Conservation (phyloP, 352 stramenopile species). For the Aphanomyces euteiches region DNA sequence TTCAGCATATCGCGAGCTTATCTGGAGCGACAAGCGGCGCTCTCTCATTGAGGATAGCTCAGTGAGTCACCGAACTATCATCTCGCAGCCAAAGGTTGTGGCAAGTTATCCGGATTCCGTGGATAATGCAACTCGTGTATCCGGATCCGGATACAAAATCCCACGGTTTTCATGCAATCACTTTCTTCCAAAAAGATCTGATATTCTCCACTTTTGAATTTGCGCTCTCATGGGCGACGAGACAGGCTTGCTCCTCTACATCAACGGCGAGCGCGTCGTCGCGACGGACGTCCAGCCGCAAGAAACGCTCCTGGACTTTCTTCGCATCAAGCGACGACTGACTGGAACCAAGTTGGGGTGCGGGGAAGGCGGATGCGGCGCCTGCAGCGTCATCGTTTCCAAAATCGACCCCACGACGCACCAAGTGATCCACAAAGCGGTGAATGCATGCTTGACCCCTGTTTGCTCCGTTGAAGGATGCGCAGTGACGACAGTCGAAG, state of each 20-base stretch:
- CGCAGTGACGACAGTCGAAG: slow-evolving; percentile 85
- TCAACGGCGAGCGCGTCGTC: slow-evolving; percentile 61
- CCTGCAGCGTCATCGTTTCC: slow-evolving; percentile 94
- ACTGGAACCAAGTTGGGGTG: slow-evolving; percentile 89
- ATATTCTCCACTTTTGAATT: slow-evolving; percentile 11
- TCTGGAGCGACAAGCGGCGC: no score
- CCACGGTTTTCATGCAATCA: background rate
- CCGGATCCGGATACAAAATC: background rate
- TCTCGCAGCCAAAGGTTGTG: no score
- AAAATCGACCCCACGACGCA: slow-evolving; percentile 47
- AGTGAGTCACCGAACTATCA: no score
- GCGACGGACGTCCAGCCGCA: slow-evolving; percentile 58
- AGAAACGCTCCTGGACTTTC: slow-evolving; percentile 79
- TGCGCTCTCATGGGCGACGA: background rate
- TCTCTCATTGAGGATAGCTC: no score
- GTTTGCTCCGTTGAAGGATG: slow-evolving; percentile 78
- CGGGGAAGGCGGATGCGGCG: slow-evolving; percentile 93
- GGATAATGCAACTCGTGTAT: no score
- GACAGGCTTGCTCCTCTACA: slow-evolving; percentile 54
- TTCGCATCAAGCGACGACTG: slow-evolving; percentile 64
- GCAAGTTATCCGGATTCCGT: no score
- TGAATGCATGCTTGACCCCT: slow-evolving; percentile 86
- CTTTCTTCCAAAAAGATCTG: background rate
- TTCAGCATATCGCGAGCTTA: no score
- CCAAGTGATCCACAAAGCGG: slow-evolving; percentile 58